Conservation (phyloP, 2,329 filamentous ascomycete genomes). For the Exserohilum rostratum region DNA sequence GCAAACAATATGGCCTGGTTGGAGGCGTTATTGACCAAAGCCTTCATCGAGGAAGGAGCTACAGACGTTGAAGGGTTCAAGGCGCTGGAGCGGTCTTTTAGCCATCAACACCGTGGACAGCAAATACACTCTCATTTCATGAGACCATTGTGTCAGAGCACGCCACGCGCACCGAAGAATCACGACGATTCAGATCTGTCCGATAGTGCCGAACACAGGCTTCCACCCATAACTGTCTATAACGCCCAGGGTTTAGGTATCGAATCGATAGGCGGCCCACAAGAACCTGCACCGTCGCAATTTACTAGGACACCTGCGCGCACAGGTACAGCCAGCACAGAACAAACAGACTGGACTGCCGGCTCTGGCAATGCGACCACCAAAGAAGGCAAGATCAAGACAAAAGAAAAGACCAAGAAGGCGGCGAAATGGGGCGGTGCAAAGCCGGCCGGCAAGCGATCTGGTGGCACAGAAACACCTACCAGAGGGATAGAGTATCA, state of each 20-base stretch:
- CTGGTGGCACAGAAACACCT: slow-evolving; percentile 39
- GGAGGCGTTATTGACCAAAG: slow-evolving; percentile 67
- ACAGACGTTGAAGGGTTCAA: slow-evolving; percentile 69
- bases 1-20: slow-evolving; percentile 65
- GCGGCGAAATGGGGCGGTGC: slow-evolving; percentile 37
- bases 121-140: slow-evolving; percentile 67
- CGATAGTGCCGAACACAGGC: slow-evolving; percentile 36
- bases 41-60: slow-evolving; percentile 67
- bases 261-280: slow-evolving; percentile 25
- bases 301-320: slow-evolving; percentile 33
- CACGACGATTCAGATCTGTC: slow-evolving; percentile 45
- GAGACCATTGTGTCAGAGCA: slow-evolving; percentile 64
- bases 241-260: slow-evolving; percentile 35
- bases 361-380: slow-evolving; percentile 26
- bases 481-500: slow-evolving; percentile 32
- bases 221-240: slow-evolving; percentile 39
- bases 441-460: slow-evolving; percentile 28
- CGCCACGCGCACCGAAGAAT: slow-evolving; percentile 38
- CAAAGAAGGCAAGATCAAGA: slow-evolving; percentile 36
- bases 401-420: slow-evolving; percentile 43
- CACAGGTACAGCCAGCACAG: slow-evolving; percentile 40
- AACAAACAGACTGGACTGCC: slow-evolving; percentile 41
- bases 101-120: slow-evolving; percentile 65
- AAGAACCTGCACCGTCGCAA: slow-evolving; percentile 22
- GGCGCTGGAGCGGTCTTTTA: slow-evolving; percentile 65